phyloP scores from a whole-genome alignment of 192 early-diverging fungal genomes.

The Coemansia pectinata region DNA sequence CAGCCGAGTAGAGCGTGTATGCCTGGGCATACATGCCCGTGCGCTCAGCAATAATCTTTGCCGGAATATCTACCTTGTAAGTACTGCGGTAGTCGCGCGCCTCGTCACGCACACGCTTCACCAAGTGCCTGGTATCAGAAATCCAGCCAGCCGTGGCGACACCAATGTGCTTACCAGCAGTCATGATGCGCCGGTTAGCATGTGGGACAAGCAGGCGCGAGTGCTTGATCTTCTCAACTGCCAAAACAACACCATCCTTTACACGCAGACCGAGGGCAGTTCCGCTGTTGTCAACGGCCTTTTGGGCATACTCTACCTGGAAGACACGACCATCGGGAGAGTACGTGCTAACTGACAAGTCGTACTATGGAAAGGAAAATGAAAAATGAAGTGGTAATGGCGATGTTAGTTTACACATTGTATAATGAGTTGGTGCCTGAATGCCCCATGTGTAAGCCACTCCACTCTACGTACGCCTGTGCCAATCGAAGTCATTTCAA shows the following conservation, averaged over 20 bases:
- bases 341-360: slow-evolving; percentile 97
- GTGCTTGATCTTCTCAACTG: slow-evolving; percentile 93
- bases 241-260: slow-evolving; percentile 95
- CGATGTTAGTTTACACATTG: slow-evolving; percentile 10
- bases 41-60: slow-evolving; percentile 90
- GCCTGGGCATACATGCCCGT: slow-evolving; percentile 91
- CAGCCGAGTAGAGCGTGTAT: slow-evolving; percentile 95
- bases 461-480: slow-evolving; percentile 73
- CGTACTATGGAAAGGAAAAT: slow-evolving; percentile 67
- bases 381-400: slow-evolving; percentile 7
- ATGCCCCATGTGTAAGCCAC: neutral
- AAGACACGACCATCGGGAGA: slow-evolving; percentile 99
- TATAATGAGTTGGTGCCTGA: neutral
- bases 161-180: slow-evolving; percentile 90
- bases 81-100: slow-evolving; percentile 83
- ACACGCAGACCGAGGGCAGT: slow-evolving; percentile 93
- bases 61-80: slow-evolving; percentile 82
- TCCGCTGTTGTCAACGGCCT: slow-evolving; percentile 98
- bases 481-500: slow-evolving; percentile 83
- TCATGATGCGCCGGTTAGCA: slow-evolving; percentile 91
- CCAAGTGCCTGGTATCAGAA: slow-evolving; percentile 89
- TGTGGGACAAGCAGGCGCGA: slow-evolving; percentile 93
- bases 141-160: slow-evolving; percentile 91
- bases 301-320: slow-evolving; percentile 98
- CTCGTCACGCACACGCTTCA: slow-evolving; percentile 88